These are phyloP conservation scores for Carex pumila DNA, from an alignment of 176 grass and related monocot genomes.

Conservation along the genomic window DNA sequence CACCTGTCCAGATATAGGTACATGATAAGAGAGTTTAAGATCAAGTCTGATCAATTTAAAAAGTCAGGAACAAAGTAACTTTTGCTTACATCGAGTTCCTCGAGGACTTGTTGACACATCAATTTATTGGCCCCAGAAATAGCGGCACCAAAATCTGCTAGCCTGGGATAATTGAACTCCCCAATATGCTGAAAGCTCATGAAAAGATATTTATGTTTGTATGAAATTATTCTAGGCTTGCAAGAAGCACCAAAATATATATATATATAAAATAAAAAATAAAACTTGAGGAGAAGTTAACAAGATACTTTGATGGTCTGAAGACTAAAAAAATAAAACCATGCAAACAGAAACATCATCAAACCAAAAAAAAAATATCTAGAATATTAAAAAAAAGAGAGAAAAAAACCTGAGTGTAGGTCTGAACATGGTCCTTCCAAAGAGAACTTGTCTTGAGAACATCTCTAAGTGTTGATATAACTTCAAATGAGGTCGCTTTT, in stretches of 20 bases:
- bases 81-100: conserved; percentile 94
- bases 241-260: neutral
- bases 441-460: conserved; percentile 76
- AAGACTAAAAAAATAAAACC: neutral
- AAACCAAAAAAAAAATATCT: neutral
- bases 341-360: neutral
- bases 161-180: conserved; percentile 75
- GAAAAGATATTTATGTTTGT: neutral
- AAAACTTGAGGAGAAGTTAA: neutral
- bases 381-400: neutral
- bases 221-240: neutral
- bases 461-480: conserved; percentile 97
- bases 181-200: conserved; percentile 64
- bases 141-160: conserved; percentile 94
- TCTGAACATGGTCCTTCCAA: conserved; percentile 98
- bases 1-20: conserved; percentile 57
- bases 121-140: conserved; percentile 95
- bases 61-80: neutral
- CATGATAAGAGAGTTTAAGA: conserved; percentile 5
- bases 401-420: conserved; percentile 70
- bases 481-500: conserved; percentile 98
- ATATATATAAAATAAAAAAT: neutral
- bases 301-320: neutral
- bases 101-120: conserved; percentile 83
- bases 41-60: neutral